phyloP scores from a whole-genome alignment of 1,284 basidiomycete species.

The Trichosporon sp. region DNA sequence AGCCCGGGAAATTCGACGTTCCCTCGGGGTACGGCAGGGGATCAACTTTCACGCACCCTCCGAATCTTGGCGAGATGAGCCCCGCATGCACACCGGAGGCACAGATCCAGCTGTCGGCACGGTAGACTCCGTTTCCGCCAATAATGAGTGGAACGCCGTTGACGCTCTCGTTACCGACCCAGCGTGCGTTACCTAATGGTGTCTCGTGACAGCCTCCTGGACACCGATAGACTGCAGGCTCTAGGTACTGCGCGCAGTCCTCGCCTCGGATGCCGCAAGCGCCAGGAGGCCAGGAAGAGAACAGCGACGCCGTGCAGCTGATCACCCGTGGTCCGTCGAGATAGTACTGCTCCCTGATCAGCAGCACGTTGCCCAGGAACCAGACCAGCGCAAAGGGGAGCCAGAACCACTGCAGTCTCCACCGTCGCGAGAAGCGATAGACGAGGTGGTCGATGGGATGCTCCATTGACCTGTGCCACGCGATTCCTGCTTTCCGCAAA shows the following conservation, averaged over 20 bases:
- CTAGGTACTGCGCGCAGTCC: slow-evolving; percentile 24
- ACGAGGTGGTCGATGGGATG: slow-evolving; percentile 6
- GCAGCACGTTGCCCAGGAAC: slow-evolving; percentile 30
- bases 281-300: slow-evolving; percentile 41
- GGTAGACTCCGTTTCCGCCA: slow-evolving; percentile 34
- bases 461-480: background rate
- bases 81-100: slow-evolving; percentile 35
- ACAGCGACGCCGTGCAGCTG: slow-evolving; percentile 30
- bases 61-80: slow-evolving; percentile 26
- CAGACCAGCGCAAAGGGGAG: slow-evolving; percentile 30
- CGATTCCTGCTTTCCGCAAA: background rate
- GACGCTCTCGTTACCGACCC: slow-evolving; percentile 31
- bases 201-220: slow-evolving; percentile 36
- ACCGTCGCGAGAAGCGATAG: background rate
- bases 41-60: slow-evolving; percentile 33
- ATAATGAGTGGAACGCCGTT: slow-evolving; percentile 34
- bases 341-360: slow-evolving; percentile 40
- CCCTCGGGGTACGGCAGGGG: slow-evolving; percentile 22
- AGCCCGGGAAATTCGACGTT: slow-evolving; percentile 20
- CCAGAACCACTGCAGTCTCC: slow-evolving; percentile 6
- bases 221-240: slow-evolving; percentile 27
- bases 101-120: slow-evolving; percentile 45
- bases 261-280: slow-evolving; percentile 33
- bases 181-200: slow-evolving; percentile 37
- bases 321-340: slow-evolving; percentile 24